Evolutionary conservation across 108 stramenopile species (phyloP).

Genomic region (Cylindrotheca fusiformis): DNA sequence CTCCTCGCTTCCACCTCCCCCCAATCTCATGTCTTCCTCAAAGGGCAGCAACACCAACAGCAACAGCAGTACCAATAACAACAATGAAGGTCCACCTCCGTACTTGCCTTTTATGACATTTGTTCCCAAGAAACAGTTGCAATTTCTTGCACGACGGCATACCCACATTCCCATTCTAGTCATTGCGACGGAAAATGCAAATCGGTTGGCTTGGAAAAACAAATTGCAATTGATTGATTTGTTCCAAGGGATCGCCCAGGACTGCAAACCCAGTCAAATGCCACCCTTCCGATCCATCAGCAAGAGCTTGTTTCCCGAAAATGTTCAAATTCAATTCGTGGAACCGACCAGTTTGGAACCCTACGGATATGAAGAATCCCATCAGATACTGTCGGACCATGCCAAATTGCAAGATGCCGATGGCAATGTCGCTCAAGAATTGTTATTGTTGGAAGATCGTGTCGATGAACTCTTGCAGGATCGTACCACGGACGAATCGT

Average conservation of each 20-base stretch:
- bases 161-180: conserved; percentile 64
- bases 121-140: neutral
- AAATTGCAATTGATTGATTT: conserved; percentile 63
- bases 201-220: conserved; percentile 70
- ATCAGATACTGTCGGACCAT: conserved; percentile 34
- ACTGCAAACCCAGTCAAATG: conserved; percentile 23
- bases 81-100: neutral
- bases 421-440: conserved; percentile 50
- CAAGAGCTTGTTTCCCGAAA: conserved; percentile 41
- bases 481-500: conserved; percentile 20
- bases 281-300: conserved; percentile 68
- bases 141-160: conserved; percentile 62
- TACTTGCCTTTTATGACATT: conserved; percentile 10
- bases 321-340: conserved; percentile 55
- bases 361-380: conserved; percentile 21
- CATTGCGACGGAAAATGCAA: conserved; percentile 68
- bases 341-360: conserved; percentile 18
- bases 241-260: conserved; percentile 45
- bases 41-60: neutral
- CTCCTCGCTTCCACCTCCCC: conserved; percentile 9
- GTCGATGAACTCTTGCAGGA: conserved; percentile 56
- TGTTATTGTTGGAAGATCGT: conserved; percentile 59
- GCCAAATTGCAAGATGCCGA: conserved; percentile 39
- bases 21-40: conserved; percentile 8
- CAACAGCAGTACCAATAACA: neutral